Percentiles rank a stretch among this genome's conserved stretches.
Conservation (phyloP, 805 yeast genomes). For the Saturnispora silvae region DNA sequence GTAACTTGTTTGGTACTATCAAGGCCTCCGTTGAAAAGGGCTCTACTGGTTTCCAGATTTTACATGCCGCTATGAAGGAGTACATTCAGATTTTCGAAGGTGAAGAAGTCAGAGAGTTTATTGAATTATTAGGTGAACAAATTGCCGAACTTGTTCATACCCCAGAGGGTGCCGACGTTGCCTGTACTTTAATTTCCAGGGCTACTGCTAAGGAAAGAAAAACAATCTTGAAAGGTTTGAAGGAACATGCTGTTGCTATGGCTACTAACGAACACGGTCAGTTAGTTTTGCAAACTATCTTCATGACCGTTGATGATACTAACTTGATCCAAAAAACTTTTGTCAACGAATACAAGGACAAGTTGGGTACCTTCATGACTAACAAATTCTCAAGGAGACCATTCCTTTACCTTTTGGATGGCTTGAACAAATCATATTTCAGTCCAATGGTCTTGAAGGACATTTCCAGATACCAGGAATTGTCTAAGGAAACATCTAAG, state of each 20-base stretch:
- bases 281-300: constrained; percentile 62
- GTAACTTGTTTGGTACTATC: constrained; percentile 72
- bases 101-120: constrained; percentile 65
- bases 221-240: constrained; percentile 57
- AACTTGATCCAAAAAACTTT: constrained; percentile 71
- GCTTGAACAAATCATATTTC: constrained; percentile 74
- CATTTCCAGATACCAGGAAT: constrained; percentile 46
- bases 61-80: constrained; percentile 94
- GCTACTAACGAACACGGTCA: constrained; percentile 83
- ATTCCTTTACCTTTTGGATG: constrained; percentile 66
- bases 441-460: constrained; percentile 56
- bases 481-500: constrained; percentile 65
- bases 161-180: constrained; percentile 88
- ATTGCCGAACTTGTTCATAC: constrained; percentile 94
- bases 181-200: constrained; percentile 64
- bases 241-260: constrained; percentile 64
- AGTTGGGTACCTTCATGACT: constrained; percentile 43
- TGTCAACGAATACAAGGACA: constrained; percentile 42
- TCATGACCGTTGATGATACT: constrained; percentile 89
- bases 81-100: constrained; percentile 63
- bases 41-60: constrained; percentile 88
- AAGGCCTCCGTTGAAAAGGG: constrained; percentile 91
- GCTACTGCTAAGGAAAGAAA: constrained; percentile 93
- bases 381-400: constrained; percentile 86
- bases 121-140: constrained; percentile 77